phyloP scores from a whole-genome alignment of 768 basidiomycete genomes.

The Mycena chlorophos region DNA sequence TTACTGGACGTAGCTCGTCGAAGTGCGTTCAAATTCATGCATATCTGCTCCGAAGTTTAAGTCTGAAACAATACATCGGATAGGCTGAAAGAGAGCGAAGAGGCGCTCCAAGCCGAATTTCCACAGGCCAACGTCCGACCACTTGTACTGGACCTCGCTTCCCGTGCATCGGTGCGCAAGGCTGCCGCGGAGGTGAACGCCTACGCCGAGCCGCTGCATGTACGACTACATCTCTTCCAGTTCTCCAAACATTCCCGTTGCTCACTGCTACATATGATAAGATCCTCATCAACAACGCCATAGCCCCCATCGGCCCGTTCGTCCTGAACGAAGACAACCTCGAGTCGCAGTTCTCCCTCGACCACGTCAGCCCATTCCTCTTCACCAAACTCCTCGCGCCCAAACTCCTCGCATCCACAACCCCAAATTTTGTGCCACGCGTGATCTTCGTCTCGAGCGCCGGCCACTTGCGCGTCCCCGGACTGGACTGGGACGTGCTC shows the following conservation, averaged over 20 bases:
- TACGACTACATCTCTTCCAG: neutral
- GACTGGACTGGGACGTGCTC: slow-evolving; percentile 1
- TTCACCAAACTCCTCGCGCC: slow-evolving; percentile 8
- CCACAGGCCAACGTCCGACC: slow-evolving; percentile 2
- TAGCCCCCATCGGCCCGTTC: slow-evolving; percentile 1
- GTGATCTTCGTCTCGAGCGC: slow-evolving; percentile 9
- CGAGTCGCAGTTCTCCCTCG: slow-evolving; percentile 5
- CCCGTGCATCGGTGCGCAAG: slow-evolving; percentile 1
- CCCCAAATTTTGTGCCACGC: neutral
- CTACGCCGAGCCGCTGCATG: slow-evolving; percentile 6
- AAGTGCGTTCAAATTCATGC: neutral
- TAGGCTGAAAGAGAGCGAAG: neutral
- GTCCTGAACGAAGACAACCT: slow-evolving; percentile 2
- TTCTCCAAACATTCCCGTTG: neutral
- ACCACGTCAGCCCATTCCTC: slow-evolving; percentile 11
- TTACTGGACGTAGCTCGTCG: slow-evolving; percentile 4
- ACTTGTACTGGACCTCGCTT: slow-evolving; percentile 7
- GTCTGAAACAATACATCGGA: neutral
- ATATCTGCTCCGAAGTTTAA: neutral
- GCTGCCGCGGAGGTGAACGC: slow-evolving; percentile 15
- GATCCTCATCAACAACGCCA: slow-evolving; percentile 13
- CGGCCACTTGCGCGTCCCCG: slow-evolving; percentile 1
- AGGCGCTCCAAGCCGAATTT: slow-evolving; percentile 1
- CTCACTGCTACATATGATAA: neutral
- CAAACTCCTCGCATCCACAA: slow-evolving; percentile 6